These are phyloP conservation scores for Pleoardoris graminearum DNA, from an alignment of 2,329 filamentous ascomycete species.

Conservation along the genomic window DNA sequence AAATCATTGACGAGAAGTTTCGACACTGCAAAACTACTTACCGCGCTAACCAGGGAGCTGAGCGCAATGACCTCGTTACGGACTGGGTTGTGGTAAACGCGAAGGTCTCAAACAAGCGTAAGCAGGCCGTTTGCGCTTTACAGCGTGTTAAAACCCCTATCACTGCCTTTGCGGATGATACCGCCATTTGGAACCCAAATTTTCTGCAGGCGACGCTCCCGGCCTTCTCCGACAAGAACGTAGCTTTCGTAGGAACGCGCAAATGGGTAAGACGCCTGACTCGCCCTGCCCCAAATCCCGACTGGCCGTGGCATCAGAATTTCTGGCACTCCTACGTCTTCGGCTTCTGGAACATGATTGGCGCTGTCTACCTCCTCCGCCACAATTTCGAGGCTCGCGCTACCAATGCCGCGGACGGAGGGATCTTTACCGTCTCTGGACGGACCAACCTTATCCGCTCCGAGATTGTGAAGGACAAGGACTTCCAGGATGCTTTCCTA, in stretches of 20 bases:
- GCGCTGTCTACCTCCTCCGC: constrained; percentile 33
- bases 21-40: constrained; percentile 7
- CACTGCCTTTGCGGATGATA: constrained; percentile 24
- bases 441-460: constrained; percentile 33
- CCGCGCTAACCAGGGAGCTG: too few relatives aligned
- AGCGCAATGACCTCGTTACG: too few relatives aligned
- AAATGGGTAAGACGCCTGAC: constrained; percentile 27
- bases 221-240: constrained; percentile 20
- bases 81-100: too few relatives aligned
- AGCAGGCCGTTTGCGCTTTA: constrained; percentile 19
- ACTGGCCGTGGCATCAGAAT: background rate
- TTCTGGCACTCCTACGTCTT: constrained; percentile 12
- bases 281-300: background rate
- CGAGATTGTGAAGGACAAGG: constrained; percentile 22
- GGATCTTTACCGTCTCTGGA: constrained; percentile 39
- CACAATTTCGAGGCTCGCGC: constrained; percentile 41
- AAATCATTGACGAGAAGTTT: background rate
- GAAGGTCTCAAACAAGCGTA: constrained; percentile 24
- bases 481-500: constrained; percentile 25
- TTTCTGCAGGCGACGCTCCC: constrained; percentile 22
- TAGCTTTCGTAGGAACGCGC: constrained; percentile 28
- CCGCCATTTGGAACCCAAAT: constrained; percentile 20
- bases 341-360: constrained; percentile 30
- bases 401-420: constrained; percentile 37
- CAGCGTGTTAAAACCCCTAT: constrained; percentile 14